Evolutionary conservation across 306 rosid genomes (phyloP).

Genomic region (Cucurbita moschata): DNA sequence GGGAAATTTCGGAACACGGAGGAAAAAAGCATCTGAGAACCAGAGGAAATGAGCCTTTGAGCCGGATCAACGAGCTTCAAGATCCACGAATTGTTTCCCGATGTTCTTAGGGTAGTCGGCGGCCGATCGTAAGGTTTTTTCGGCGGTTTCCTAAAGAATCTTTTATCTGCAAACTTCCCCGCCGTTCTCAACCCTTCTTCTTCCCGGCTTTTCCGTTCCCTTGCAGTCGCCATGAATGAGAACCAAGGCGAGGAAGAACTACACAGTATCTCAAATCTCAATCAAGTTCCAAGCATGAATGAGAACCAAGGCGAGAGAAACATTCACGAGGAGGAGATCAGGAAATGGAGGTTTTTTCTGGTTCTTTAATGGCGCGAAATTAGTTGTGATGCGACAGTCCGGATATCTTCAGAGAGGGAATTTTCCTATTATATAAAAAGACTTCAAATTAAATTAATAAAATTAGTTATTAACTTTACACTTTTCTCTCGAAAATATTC

Average conservation of each 20-base stretch:
- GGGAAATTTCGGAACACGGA: conserved; percentile 54
- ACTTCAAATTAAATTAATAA: no score
- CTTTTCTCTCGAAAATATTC: no score
- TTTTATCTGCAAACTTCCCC: neutral
- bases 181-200: neutral
- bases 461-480: no score
- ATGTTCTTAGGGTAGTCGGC: conserved; percentile 28
- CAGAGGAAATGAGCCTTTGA: conserved; percentile 43
- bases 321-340: neutral
- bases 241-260: neutral
- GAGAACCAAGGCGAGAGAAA: no score
- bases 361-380: neutral
- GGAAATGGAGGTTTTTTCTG: neutral
- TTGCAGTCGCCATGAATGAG: neutral
- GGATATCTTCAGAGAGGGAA: no score
- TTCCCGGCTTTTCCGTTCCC: neutral
- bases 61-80: conserved; percentile 81
- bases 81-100: conserved; percentile 46
- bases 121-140: conserved; percentile 45
- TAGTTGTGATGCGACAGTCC: neutral
- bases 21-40: conserved; percentile 58
- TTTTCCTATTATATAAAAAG: no score
- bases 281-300: neutral
- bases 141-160: neutral
- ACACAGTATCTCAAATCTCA: neutral